Evolutionary conservation across 2,329 filamentous ascomycete genomes (phyloP), one percentile per base, ranked within the genome.

Genomic region (Didymella lethalis): DNA sequence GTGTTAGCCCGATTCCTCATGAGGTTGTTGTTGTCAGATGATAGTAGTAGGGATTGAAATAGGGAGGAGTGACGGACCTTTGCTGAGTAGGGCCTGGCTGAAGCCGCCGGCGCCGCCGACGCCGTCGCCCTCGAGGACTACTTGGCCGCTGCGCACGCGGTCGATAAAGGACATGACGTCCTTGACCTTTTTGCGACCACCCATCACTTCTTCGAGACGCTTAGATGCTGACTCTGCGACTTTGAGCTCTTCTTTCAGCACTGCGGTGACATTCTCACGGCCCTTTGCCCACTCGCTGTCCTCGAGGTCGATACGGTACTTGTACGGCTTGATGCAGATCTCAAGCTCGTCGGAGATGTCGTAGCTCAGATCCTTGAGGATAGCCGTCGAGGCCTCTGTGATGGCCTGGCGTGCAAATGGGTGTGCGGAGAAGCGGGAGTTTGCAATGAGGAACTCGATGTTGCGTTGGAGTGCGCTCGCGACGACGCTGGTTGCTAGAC

Each of bases 261-360:
- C 88, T 8, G 83, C 84, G 38, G 87, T 85, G 1, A 94, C 89
- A 67, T 96, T 95, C 45, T 97, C 93, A 50, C 94, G 85, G 0
- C 93, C 93, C 61, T 90, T 87, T 3, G 83, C 77, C 95, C 95
- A 99, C 75, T 99, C 96, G 7, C 88, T 84, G 38, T 93, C 91
- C 71, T 97, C 92, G 44, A 99, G 88, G 69, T 99, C 95, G 58
- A 99, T 96, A 63, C 97, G 93, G 67, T 94, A 98, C 75, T 99
- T 99, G 82, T 94, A 99, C 0, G 96, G 95, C 78, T 99, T 99
- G 79, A 99, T 96, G 75, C 94, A 99, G 74, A 98, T 98, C 77
- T 99, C 95, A 0, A 99, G 91, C 78, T 98, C 95, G 71, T 99
- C 96, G 63, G 91, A 95, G 1, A 96, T 99, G 78, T 94, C 95